phyloP scores from a whole-genome alignment of 192 early-diverging fungal genomes.

The Backusella psychrophila region DNA sequence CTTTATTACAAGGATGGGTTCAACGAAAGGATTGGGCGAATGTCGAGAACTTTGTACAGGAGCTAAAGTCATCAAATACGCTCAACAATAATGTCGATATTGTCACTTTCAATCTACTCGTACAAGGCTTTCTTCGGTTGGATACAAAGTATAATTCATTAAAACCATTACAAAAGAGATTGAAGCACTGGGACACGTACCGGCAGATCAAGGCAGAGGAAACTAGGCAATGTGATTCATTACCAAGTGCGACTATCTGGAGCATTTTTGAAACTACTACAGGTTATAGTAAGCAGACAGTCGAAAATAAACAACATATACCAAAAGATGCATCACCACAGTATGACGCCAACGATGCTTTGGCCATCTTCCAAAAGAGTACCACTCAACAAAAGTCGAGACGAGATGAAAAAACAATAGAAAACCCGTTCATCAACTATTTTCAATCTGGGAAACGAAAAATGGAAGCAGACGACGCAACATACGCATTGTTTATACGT shows the following conservation, averaged over 20 bases:
- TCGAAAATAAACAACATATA: slow-evolving; percentile 4
- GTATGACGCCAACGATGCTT: not conserved
- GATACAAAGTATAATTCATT: not conserved
- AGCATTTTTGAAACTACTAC: slow-evolving; percentile 15
- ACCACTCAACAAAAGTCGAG: not conserved
- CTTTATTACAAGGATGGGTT: slow-evolving; percentile 18
- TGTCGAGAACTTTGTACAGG: slow-evolving; percentile 15
- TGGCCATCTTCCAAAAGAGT: not conserved
- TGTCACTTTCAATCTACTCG: slow-evolving; percentile 19
- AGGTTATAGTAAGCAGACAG: not conserved
- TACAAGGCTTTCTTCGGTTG: slow-evolving; percentile 17
- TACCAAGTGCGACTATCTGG: slow-evolving; percentile 1
- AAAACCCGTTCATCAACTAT: not conserved
- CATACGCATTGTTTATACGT: slow-evolving; percentile 16
- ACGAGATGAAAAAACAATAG: not conserved
- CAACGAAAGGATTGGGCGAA: slow-evolving; percentile 11
- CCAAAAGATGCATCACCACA: not conserved
- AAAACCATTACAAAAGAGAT: not conserved
- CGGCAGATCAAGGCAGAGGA: not conserved
- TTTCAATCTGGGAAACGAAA: slow-evolving; percentile 1
- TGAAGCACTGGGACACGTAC: not conserved
- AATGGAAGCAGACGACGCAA: not conserved
- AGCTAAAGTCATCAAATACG: not conserved
- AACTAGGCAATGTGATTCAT: not conserved
- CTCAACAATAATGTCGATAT: not conserved